Percentiles rank a stretch among this genome's conserved stretches.
phyloP scores from a whole-genome alignment of 179 eudicot species.

The Silene noctiflora region DNA sequence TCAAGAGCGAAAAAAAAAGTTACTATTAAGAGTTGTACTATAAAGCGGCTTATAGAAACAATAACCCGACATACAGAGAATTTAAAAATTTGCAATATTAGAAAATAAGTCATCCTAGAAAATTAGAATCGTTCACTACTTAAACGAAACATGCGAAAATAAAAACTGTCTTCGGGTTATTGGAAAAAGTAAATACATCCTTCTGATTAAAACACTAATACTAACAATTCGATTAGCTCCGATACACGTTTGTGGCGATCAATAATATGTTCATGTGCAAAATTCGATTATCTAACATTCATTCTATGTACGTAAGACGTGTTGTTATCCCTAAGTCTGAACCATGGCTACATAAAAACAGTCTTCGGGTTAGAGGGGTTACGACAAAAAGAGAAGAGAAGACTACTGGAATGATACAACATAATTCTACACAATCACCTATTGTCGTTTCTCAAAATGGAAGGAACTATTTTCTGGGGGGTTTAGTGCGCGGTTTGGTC shows the following conservation, averaged over 20 bases:
- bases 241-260: no score
- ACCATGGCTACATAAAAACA: constrained; percentile 19
- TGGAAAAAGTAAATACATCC: neutral
- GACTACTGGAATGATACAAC: constrained; percentile 15
- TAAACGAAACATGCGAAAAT: no score
- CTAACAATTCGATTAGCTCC: no score
- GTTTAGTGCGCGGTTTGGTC: constrained; percentile 29
- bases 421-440: constrained; percentile 27
- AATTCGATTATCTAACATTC: constrained; percentile 3
- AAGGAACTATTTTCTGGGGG: constrained; percentile 17
- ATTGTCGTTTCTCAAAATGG: neutral
- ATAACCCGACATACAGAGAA: no score
- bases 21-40: neutral
- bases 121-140: no score
- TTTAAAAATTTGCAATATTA: no score
- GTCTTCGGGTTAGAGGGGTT: constrained; percentile 1
- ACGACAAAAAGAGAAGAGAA: neutral
- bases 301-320: neutral
- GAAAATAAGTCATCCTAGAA: no score
- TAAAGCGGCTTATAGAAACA: no score
- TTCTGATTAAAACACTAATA: neutral
- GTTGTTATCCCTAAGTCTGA: constrained; percentile 26
- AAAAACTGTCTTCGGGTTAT: no score
- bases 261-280: neutral
- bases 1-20: neutral